These are phyloP conservation scores for Obba rivulosa DNA, from an alignment of 768 basidiomycete genomes.

Conservation along the genomic window DNA sequence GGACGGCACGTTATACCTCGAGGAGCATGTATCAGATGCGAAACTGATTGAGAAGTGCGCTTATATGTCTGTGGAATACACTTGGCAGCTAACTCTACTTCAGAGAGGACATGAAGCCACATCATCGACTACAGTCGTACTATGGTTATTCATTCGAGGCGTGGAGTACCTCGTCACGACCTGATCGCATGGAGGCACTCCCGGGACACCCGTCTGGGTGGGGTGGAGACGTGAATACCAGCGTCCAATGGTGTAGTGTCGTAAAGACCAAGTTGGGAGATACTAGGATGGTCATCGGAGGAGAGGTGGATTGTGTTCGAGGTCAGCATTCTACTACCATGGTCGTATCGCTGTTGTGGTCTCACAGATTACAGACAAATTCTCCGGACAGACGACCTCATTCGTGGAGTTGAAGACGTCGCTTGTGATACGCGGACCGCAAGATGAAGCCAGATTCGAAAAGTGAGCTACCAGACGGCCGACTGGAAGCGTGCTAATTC, in stretches of 20 bases:
- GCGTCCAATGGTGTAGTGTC: slow-evolving; percentile 87
- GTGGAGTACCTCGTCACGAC: slow-evolving; percentile 58
- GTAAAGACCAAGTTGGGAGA: slow-evolving; percentile 80
- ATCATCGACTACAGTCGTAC: slow-evolving; percentile 62
- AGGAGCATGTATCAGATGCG: slow-evolving; percentile 61
- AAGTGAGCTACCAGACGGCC: slow-evolving; percentile 42
- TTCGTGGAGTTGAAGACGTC: slow-evolving; percentile 91
- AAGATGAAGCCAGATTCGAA: slow-evolving; percentile 74
- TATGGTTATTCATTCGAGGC: slow-evolving; percentile 90
- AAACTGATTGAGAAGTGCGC: slow-evolving; percentile 62
- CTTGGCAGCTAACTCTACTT: not conserved
- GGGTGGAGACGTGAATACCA: slow-evolving; percentile 82
- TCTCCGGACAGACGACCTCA: slow-evolving; percentile 55
- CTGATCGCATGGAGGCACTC: slow-evolving; percentile 12
- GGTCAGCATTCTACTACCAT: slow-evolving; percentile 41
- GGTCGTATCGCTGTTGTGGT: not conserved
- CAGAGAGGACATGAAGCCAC: slow-evolving; percentile 64
- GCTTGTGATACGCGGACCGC: slow-evolving; percentile 52
- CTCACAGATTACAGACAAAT: slow-evolving; percentile 41
- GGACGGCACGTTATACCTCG: slow-evolving; percentile 65
- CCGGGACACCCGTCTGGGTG: slow-evolving; percentile 40
- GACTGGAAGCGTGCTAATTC: slow-evolving; percentile 1
- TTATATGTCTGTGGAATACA: not conserved
- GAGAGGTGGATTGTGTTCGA: slow-evolving; percentile 87
- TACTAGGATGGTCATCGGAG: slow-evolving; percentile 71